These are phyloP conservation scores for Malassezia dermatis DNA, from an alignment of 1,284 basidiomycete genomes.

Conservation along the genomic window DNA sequence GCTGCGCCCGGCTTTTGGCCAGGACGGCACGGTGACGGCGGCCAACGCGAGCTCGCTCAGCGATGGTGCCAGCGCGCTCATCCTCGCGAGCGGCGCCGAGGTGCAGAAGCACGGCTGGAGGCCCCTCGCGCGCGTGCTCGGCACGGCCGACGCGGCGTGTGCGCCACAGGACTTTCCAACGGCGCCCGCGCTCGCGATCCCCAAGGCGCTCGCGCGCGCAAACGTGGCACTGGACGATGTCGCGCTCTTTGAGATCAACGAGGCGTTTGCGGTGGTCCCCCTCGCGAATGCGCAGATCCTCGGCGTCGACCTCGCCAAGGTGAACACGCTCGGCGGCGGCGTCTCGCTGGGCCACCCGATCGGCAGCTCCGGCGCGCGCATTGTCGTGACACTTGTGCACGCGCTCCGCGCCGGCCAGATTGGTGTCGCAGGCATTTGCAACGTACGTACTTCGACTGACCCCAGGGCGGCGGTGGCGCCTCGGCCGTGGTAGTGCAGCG, in stretches of 20 bases:
- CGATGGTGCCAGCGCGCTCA: conserved; percentile 50
- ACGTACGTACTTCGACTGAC: conserved; percentile 53
- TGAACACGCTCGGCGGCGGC: conserved; percentile 74
- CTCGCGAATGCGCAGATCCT: conserved; percentile 47
- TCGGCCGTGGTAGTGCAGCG: conserved; percentile 37
- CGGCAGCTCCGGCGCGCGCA: conserved; percentile 87
- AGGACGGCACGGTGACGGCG: conserved; percentile 51
- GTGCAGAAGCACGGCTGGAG: conserved; percentile 46
- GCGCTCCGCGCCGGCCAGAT: conserved; percentile 88
- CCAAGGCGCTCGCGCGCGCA: conserved; percentile 75
- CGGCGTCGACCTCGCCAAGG: conserved; percentile 62
- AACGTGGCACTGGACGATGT: conserved; percentile 75
- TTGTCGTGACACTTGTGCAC: conserved; percentile 87
- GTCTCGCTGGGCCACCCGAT: conserved; percentile 55
- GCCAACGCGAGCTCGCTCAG: conserved; percentile 51
- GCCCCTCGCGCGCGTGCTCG: conserved; percentile 50
- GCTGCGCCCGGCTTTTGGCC: conserved; percentile 50
- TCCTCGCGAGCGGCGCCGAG: conserved; percentile 45
- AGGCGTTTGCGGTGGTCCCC: conserved; percentile 50
- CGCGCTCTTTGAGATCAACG: conserved; percentile 89
- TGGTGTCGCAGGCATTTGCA: conserved; percentile 94
- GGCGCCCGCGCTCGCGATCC: conserved; percentile 84
- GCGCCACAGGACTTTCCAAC: conserved; percentile 94
- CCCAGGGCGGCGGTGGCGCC: conserved; percentile 33
- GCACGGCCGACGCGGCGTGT: conserved; percentile 94